Percentiles rank a stretch among this genome's conserved stretches.
Evolutionary conservation across 2,329 filamentous ascomycete species (phyloP).

Genomic region (Diaporthe humulicola): DNA sequence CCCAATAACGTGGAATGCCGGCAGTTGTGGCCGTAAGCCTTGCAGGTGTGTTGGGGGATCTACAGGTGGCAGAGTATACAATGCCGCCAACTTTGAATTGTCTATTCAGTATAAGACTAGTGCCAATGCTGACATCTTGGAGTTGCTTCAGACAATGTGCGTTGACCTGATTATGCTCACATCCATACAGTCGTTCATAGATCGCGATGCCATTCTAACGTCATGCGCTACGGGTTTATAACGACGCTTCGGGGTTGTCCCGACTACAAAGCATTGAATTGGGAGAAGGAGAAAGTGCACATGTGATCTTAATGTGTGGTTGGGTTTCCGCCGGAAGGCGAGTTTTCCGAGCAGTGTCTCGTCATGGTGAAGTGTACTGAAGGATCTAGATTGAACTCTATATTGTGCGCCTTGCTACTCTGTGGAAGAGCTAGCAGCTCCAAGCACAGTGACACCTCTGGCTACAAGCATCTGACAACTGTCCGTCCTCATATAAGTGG

Average conservation of each 20-base stretch:
- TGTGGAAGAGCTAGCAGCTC: neutral
- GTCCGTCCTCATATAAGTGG: neutral
- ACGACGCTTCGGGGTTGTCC: too few species aligned
- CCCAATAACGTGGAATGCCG: too few species aligned
- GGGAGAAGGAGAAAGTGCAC: neutral
- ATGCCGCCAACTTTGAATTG: neutral
- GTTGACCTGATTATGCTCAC: neutral
- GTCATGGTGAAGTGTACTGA: neutral
- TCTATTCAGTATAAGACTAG: neutral
- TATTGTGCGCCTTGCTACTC: neutral
- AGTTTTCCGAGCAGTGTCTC: neutral
- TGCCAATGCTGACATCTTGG: too few species aligned
- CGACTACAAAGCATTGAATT: too few species aligned
- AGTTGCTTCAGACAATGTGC: neutral
- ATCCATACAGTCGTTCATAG: too few species aligned
- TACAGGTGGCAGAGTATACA: neutral
- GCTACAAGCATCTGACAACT: neutral
- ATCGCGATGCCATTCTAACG: neutral
- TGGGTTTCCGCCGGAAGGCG: neutral
- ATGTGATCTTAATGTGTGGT: neutral
- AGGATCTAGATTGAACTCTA: constrained; percentile 5
- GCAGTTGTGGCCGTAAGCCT: neutral
- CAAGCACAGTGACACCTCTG: neutral
- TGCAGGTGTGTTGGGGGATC: neutral
- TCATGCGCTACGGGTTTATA: too few species aligned